These are phyloP conservation scores for Aspergillus pseudoterreus DNA, from an alignment of 2,329 filamentous ascomycete species.

Conservation along the genomic window DNA sequence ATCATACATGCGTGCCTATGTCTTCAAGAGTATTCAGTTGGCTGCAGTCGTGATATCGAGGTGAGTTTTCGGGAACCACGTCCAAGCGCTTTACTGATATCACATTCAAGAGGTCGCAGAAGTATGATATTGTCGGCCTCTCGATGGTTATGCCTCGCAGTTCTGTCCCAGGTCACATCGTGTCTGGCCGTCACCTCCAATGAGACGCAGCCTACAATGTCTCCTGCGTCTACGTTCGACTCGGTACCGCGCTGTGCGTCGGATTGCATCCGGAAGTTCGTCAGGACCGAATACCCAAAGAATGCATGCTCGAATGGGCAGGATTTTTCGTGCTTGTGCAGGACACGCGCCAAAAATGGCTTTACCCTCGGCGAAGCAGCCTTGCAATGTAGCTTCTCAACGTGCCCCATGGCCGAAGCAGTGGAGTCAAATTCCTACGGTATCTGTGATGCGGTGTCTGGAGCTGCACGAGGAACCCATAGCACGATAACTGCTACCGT, in stretches of 20 bases:
- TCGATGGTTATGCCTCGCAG: constrained; percentile 23
- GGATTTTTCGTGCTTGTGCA: constrained; percentile 63
- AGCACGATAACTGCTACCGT: constrained; percentile 36
- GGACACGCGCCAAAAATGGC: constrained; percentile 54
- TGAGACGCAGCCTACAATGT: constrained; percentile 15
- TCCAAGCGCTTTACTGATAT: not conserved
- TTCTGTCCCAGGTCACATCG: constrained; percentile 18
- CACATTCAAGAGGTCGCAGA: constrained; percentile 21
- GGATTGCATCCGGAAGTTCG: constrained; percentile 60
- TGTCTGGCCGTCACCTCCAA: constrained; percentile 21
- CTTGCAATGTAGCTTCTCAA: constrained; percentile 61
- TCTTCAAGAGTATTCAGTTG: constrained; percentile 21
- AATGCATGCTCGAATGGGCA: constrained; percentile 48
- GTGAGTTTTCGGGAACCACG: constrained; percentile 11
- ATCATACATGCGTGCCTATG: constrained; percentile 17
- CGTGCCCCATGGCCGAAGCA: constrained; percentile 50
- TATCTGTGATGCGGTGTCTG: constrained; percentile 53
- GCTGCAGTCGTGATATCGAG: constrained; percentile 14
- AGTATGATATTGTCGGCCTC: constrained; percentile 33
- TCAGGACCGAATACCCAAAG: constrained; percentile 56
- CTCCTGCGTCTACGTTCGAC: constrained; percentile 30
- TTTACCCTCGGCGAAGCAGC: constrained; percentile 71
- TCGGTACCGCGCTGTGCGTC: constrained; percentile 58
- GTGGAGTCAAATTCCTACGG: constrained; percentile 45
- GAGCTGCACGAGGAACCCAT: constrained; percentile 32